phyloP scores from a whole-genome alignment of 2,329 filamentous ascomycete species.

The Bipolaris cookei region DNA sequence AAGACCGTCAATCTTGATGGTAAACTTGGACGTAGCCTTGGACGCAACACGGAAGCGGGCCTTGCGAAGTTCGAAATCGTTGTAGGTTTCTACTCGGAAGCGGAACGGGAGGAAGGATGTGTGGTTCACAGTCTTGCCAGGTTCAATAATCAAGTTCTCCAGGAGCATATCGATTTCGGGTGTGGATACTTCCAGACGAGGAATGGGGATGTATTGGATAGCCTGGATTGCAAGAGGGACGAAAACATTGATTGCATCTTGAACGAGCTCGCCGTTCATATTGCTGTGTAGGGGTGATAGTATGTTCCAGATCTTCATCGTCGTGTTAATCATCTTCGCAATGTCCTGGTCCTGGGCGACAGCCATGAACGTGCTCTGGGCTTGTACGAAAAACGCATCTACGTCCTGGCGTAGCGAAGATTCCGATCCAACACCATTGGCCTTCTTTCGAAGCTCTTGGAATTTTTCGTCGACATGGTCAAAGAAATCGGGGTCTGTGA shows the following conservation, averaged over 20 bases:
- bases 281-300: slow-evolving; percentile 70
- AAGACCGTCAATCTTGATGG: slow-evolving; percentile 80
- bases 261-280: slow-evolving; percentile 73
- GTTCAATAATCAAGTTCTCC: slow-evolving; percentile 90
- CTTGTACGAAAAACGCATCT: slow-evolving; percentile 72
- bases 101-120: slow-evolving; percentile 89
- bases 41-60: slow-evolving; percentile 72
- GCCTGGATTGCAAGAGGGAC: slow-evolving; percentile 76
- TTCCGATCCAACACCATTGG: slow-evolving; percentile 65
- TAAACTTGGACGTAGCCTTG: slow-evolving; percentile 72
- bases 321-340: slow-evolving; percentile 70
- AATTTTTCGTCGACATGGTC: slow-evolving; percentile 73
- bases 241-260: slow-evolving; percentile 80
- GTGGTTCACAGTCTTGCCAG: slow-evolving; percentile 80
- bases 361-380: slow-evolving; percentile 70
- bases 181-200: slow-evolving; percentile 83
- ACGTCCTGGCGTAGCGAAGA: slow-evolving; percentile 75
- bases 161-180: slow-evolving; percentile 84
- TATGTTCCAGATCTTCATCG: slow-evolving; percentile 70
- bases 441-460: slow-evolving; percentile 63
- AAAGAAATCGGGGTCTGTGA: slow-evolving; percentile 87
- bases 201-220: slow-evolving; percentile 88
- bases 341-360: slow-evolving; percentile 76
- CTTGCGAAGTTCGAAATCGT: slow-evolving; percentile 85
- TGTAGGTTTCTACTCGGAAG: slow-evolving; percentile 80